Evolutionary conservation across 176 grass and related monocot species (phyloP).

Genomic region (Saccharum spontaneum): DNA sequence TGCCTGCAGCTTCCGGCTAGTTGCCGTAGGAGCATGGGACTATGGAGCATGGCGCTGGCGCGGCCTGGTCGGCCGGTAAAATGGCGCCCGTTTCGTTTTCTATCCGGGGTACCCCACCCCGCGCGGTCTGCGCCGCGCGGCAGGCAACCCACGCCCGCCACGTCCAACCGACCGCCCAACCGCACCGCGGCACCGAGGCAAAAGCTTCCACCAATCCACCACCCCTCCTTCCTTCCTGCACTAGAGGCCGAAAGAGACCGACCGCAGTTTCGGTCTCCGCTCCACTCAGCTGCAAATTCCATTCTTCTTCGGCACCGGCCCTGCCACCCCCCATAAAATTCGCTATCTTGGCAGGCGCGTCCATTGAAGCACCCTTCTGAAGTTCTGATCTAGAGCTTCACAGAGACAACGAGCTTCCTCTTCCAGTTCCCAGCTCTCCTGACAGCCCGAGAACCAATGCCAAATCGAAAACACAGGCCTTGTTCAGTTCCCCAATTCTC

Average conservation of each 20-base stretch:
- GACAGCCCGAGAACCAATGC: neutral
- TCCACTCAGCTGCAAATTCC: conserved; percentile 15
- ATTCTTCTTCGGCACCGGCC: neutral
- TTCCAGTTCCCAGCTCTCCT: neutral
- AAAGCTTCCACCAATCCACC: conserved; percentile 13
- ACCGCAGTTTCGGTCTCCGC: neutral
- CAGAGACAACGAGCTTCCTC: neutral
- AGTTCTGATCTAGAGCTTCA: neutral
- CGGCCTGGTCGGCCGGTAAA: neutral
- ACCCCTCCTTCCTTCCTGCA: neutral
- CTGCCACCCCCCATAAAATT: neutral
- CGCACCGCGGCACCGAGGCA: conserved; percentile 29
- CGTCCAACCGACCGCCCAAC: conserved; percentile 17
- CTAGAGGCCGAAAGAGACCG: neutral
- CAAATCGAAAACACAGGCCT: neutral
- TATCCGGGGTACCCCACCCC: neutral
- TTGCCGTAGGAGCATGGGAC: neutral
- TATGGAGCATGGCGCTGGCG: neutral
- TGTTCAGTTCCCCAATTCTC: too few species aligned
- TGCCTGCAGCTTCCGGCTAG: neutral
- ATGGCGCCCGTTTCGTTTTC: neutral
- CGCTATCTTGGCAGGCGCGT: neutral
- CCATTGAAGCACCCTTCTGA: neutral
- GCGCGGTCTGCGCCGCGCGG: neutral
- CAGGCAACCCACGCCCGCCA: conserved; percentile 14